Conservation (phyloP, 805 yeast genomes). For the Yarrowia sp. region DNA sequence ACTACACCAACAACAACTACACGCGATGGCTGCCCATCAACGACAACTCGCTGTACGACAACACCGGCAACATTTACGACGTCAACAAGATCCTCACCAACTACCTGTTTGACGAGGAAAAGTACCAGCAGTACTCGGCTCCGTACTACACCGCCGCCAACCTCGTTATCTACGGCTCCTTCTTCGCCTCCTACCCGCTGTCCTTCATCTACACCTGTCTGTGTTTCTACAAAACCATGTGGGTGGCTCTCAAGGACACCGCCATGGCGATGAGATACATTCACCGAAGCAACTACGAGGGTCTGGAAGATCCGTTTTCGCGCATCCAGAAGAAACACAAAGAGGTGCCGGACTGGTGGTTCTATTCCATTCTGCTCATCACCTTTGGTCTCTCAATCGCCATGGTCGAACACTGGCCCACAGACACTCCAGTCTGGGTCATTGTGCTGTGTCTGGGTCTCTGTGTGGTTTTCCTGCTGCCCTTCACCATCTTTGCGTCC, state of each 20-base stretch:
- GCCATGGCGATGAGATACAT: background rate
- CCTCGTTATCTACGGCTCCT: conserved; percentile 52
- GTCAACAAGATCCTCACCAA: conserved; percentile 55
- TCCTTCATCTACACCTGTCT: conserved; percentile 9
- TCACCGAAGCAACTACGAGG: conserved; percentile 11
- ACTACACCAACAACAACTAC: conserved; percentile 45
- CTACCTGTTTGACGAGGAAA: conserved; percentile 53
- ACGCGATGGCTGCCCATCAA: conserved; percentile 67
- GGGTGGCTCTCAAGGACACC: background rate
- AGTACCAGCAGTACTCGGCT: conserved; percentile 65
- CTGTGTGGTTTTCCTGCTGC: background rate
- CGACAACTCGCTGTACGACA: conserved; percentile 60
- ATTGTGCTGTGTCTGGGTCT: conserved; percentile 6
- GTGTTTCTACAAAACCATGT: conserved; percentile 5
- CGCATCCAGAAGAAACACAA: conserved; percentile 19
- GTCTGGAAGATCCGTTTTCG: conserved; percentile 9
- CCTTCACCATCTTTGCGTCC: conserved; percentile 10
- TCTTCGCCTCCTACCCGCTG: conserved; percentile 3
- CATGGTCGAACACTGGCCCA: conserved; percentile 18
- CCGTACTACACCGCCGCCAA: conserved; percentile 67
- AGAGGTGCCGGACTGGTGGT: conserved; percentile 22
- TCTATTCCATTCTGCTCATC: background rate
- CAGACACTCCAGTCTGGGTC: conserved; percentile 6
- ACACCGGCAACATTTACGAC: conserved; percentile 58
- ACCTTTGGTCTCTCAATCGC: conserved; percentile 8